phyloP scores from a whole-genome alignment of 306 rosid species.

The Prunus mongolica region DNA sequence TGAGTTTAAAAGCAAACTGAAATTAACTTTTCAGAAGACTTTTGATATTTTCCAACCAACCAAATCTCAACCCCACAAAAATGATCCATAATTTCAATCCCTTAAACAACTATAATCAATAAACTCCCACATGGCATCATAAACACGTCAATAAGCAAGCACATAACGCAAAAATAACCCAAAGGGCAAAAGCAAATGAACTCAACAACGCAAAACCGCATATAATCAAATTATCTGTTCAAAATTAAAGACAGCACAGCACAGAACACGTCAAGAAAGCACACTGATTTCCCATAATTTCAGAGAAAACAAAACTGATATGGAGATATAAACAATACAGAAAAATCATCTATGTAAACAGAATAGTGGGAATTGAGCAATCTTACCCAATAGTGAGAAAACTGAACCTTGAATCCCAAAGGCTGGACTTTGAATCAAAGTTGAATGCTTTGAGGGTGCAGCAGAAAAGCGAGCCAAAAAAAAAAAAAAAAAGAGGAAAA shows the following conservation, averaged over 20 bases:
- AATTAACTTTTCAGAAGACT: neutral
- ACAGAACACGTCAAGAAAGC: neutral
- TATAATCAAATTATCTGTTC: neutral
- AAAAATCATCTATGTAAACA: neutral
- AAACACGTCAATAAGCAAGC: neutral
- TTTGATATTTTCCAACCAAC: neutral
- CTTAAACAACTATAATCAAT: constrained; percentile 8
- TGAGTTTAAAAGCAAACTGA: neutral
- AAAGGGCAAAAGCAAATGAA: neutral
- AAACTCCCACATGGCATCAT: neutral
- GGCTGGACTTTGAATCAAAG: constrained; percentile 6
- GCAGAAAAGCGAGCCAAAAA: neutral
- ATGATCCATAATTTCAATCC: constrained; percentile 12
- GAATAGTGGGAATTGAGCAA: neutral
- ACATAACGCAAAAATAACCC: neutral
- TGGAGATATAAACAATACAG: neutral
- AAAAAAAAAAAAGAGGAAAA: neutral
- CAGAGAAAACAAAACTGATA: neutral
- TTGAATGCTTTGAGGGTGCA: neutral
- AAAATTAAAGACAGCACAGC: neutral
- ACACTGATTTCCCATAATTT: neutral
- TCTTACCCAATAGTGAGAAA: constrained; percentile 9
- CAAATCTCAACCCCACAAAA: neutral
- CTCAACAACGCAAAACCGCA: too few species aligned
- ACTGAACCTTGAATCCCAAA: constrained; percentile 1